Evolutionary conservation across 2,329 filamentous ascomycete species (phyloP), one percentile per base, ranked within the genome.

Genomic region (Aaosphaeria pasadenensis): DNA sequence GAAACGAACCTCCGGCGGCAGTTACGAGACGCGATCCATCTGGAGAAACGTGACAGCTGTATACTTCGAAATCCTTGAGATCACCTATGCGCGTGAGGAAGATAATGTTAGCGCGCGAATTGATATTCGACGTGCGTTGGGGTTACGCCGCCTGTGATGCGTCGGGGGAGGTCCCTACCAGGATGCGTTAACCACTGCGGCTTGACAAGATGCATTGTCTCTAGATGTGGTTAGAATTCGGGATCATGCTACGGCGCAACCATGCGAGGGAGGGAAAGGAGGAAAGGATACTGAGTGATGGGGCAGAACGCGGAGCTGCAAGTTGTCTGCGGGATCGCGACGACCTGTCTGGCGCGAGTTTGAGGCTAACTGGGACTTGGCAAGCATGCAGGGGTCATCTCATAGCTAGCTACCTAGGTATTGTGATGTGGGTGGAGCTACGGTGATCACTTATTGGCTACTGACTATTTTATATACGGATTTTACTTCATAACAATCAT

Each of bases 41-140:
- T 11, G 94, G 89, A 30, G 94, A 99, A 56, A 99, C 85, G 78
- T 97, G 89, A 71, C 92, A 97, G 75, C 90, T 96, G 77, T 97
- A 99, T 57, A 97, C 92, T 74, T 99, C 94, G 67, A 95, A 95
- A 70, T 97, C 91, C 69, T 96, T 97, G 71, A 95, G 89, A 77
- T 99, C 94, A 69, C 92, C 88, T 89, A 62, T 49, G 54, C 17
- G 17, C 17, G 17, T 24, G 17, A 24, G 17, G 17, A 24, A 24
- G 17, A 24, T 24, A n/a, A 11, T 40, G 39, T 40, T 28, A 40
- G 39, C 39, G 39, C 39, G 17, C 33, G 9, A 13, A 13, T 11
- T 13, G 33, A 11, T 36, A 13, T 11, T 36, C 9, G 33, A 36
- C 9, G 33, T 36, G 9, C 9, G 9, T 9, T 9, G 13, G 33